These are phyloP conservation scores for Parasitella parasitica DNA, from an alignment of 371 early-diverging fungal genomes.

Conservation along the genomic window DNA sequence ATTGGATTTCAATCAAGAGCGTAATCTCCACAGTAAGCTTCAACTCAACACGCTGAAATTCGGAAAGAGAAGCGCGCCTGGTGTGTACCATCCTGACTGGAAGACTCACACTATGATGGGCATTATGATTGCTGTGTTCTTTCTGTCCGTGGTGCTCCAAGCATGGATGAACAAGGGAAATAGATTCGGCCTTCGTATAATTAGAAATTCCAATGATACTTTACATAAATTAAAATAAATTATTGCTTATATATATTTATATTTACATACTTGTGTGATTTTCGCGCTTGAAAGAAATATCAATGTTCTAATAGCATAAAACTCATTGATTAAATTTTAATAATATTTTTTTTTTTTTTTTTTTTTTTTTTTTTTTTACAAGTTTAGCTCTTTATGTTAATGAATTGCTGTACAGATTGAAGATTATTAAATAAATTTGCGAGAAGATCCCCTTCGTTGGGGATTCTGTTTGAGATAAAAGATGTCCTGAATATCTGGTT, in stretches of 20 bases:
- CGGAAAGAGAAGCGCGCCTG: background rate
- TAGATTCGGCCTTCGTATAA: conserved; percentile 28
- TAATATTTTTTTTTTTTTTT: too few species aligned
- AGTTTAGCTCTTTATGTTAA: too few species aligned
- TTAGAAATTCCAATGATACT: conserved; percentile 17
- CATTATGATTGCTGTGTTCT: conserved; percentile 18
- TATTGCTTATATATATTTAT: too few species aligned
- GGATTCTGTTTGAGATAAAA: conserved; percentile 14
- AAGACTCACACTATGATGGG: conserved; percentile 28
- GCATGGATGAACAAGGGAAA: conserved; percentile 20
- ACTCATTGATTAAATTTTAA: too few species aligned
- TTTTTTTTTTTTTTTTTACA: too few species aligned
- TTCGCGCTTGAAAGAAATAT: too few species aligned
- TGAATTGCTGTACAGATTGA: too few species aligned
- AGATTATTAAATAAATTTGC: background rate
- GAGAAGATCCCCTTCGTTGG: background rate
- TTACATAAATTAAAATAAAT: conserved; percentile 3
- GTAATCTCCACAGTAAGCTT: background rate
- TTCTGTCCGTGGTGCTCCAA: conserved; percentile 15
- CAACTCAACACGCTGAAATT: background rate
- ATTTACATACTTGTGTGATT: too few species aligned
- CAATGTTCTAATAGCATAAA: too few species aligned
- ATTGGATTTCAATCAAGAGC: conserved; percentile 19
- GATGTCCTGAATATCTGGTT: conserved; percentile 21
- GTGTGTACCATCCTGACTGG: conserved; percentile 7